phyloP scores from a whole-genome alignment of 129 eudicot species.

The Saposhnikovia divaricata region DNA sequence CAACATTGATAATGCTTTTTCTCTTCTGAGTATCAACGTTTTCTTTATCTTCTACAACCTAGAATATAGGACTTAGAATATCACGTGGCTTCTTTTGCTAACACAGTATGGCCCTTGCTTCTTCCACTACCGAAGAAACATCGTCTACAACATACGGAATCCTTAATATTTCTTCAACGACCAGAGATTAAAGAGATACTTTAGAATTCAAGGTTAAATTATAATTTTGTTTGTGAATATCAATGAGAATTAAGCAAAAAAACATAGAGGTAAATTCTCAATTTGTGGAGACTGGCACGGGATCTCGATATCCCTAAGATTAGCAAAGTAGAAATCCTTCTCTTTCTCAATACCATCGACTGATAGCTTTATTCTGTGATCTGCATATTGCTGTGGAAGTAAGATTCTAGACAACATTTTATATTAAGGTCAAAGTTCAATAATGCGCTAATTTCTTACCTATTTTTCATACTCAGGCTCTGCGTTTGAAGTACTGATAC shows the following conservation, averaged over 20 bases:
- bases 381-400: conserved; percentile 30
- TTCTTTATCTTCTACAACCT: conserved; percentile 32
- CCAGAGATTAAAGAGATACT: conserved; percentile 13
- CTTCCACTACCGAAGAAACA: conserved; percentile 67
- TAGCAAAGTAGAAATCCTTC: conserved; percentile 92
- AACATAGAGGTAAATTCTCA: conserved; percentile 56
- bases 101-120: conserved; percentile 68
- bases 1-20: conserved; percentile 53
- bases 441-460: conserved; percentile 26
- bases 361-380: conserved; percentile 80
- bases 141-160: conserved; percentile 78
- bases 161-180: conserved; percentile 62
- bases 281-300: conserved; percentile 74
- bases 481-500: conserved; percentile 24
- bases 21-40: conserved; percentile 59
- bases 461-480: conserved; percentile 54
- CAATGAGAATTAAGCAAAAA: neutral
- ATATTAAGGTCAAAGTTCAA: neutral
- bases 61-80: conserved; percentile 30
- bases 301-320: conserved; percentile 83
- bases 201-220: neutral
- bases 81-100: conserved; percentile 34
- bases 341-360: conserved; percentile 90
- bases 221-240: neutral
- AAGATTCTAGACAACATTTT: neutral